Evolutionary conservation across 371 early-diverging fungal species (phyloP), one percentile per base, ranked within the genome.

Genomic region (Lichtheimia ornata): DNA sequence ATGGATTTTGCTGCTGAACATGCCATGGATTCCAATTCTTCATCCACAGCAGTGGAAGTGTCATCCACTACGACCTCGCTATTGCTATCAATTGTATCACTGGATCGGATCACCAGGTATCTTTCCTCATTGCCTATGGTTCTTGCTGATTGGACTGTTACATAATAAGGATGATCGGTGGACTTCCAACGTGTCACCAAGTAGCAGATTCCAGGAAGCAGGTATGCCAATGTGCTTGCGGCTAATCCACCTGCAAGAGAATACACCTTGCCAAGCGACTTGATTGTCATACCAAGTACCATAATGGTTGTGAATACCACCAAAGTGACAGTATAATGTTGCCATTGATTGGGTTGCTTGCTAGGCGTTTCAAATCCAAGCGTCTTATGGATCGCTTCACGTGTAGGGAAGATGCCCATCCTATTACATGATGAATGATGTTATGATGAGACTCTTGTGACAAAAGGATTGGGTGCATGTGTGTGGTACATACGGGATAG

Each of bases 241-340:
- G 78, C 66, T 45, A 82, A 65, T 7, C 79, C 80, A 41, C 83
- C 83, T n/a, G 76, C 73, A 22, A 80, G 52, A 20, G 71, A 69
- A 63, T 77, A 79, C 2, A 77, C 64, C 13, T 74, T 67, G 22
- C 81, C 83, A 4, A 82, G 67, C 17, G 73, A 70, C 3, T 63
- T 49, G 17, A 77, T 55, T 35, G 65, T 63, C 35, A 72, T 65
- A 6, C 81, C 81, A 13, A 67, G 52, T 24, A 56, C 57, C 25
- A 76, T 65, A 17, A 74, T 66, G 5, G 65, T 62, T 7, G 70
- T 15, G 44, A 78, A 76, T 15, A 79, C 60, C 1, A 55, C 66
- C 14, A 80, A 30, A 7, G 78, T 78, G 35, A 76, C 72, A 15
- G 52, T 57, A 44, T 75, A 52, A 59, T 77, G 78, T 58, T 81